Evolutionary conservation across 2,329 filamentous ascomycete genomes (phyloP), one percentile per base, ranked within the genome.

Genomic region (Pseudogymnoascus sp.): DNA sequence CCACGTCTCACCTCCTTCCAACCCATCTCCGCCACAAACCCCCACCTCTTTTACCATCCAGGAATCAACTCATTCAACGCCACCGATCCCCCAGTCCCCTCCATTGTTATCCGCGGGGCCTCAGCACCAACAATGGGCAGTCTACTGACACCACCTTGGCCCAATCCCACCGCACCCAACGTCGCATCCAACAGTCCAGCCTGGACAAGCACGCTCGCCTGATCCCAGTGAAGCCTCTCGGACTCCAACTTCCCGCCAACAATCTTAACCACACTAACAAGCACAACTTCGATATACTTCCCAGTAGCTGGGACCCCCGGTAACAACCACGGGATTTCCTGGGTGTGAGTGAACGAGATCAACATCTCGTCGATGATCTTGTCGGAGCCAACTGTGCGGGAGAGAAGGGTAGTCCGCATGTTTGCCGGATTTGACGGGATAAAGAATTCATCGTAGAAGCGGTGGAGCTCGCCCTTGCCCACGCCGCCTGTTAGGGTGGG

Each of bases 201-300:
- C 68, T 89, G 87, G 4, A 80, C 74, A n/a, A 89, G 73, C 7
- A 83, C 83, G 0, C 83, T 88, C 0, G 79, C 84, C 69, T 89
- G 86, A 62, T 89, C 87, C 87, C 87, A 89, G 8, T 81, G 79
- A 11, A 89, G 85, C 65, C 88, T 86, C 68, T 89, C 87, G 62
- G 88, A 84, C 63, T 83, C 86, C 0, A 89, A 72, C 1, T 83
- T 78, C 61, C 88, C 85, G 0, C 86, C 87, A 0, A 86, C 78
- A 59, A 89, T 78, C 33, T 84, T 84, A 0, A 89, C 85, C 1
- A 89, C 78, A 1, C 81, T 81, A 0, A 63, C 35, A 58, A 88
- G 80, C 0, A 86, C 82, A 9, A 89, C 77, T 40, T 83, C 77
- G 9, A 87, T 78, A 3, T 77, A 75, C 59, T 76, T 77, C 35